These are phyloP conservation scores for Macroventuria anomochaeta DNA, from an alignment of 2,329 filamentous ascomycete genomes.

Conservation along the genomic window DNA sequence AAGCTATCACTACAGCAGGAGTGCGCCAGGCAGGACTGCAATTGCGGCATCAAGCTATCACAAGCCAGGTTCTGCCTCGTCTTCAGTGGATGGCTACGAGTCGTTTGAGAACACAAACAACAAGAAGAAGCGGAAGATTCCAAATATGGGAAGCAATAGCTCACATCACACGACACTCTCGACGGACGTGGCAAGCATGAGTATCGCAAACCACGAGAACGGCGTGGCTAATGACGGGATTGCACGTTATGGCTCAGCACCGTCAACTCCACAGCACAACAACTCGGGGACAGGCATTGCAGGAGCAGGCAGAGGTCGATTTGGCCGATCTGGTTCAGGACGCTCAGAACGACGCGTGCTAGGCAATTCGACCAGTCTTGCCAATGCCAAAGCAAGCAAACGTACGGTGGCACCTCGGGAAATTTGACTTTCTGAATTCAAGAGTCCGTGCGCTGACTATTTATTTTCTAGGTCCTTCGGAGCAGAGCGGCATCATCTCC, in stretches of 20 bases:
- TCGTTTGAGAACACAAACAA: slow-evolving; percentile 99
- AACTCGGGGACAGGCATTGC: slow-evolving; percentile 72
- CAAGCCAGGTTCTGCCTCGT: slow-evolving; percentile 64
- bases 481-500: slow-evolving; percentile 84
- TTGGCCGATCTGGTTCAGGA: slow-evolving; percentile 65
- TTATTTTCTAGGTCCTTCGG: slow-evolving; percentile 45
- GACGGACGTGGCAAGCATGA: slow-evolving; percentile 69
- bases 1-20: slow-evolving; percentile 47
- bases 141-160: slow-evolving; percentile 77
- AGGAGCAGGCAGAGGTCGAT: slow-evolving; percentile 82
- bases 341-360: slow-evolving; percentile 54
- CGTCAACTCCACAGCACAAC: slow-evolving; percentile 58
- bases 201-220: slow-evolving; percentile 57
- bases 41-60: slow-evolving; percentile 43
- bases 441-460: slow-evolving; percentile 48
- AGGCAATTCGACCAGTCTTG: slow-evolving; percentile 50
- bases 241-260: slow-evolving; percentile 62
- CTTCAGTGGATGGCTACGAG: slow-evolving; percentile 87
- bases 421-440: slow-evolving; percentile 24
- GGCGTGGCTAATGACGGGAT: slow-evolving; percentile 55
- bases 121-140: slow-evolving; percentile 99
- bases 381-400: slow-evolving; percentile 53
- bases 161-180: slow-evolving; percentile 64
- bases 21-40: slow-evolving; percentile 36
- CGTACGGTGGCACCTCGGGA: slow-evolving; percentile 45